phyloP scores from a whole-genome alignment of 257 asterid species.

The Paulownia fortunei region DNA sequence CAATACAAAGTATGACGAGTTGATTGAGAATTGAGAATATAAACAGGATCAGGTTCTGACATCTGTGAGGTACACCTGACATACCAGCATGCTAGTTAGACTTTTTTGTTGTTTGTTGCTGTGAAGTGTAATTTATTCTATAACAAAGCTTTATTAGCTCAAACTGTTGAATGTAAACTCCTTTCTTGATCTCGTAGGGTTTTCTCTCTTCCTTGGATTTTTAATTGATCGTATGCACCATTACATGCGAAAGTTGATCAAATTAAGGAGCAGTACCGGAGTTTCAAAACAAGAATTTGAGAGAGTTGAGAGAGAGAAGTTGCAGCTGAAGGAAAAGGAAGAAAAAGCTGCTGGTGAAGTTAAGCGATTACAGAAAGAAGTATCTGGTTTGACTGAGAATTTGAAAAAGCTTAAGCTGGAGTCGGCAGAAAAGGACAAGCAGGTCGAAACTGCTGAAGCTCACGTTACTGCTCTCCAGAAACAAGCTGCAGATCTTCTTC shows the following conservation, averaged over 20 bases:
- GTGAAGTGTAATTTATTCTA: background rate
- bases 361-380: constrained; percentile 51
- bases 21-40: background rate
- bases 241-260: constrained; percentile 57
- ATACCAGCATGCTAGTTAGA: background rate
- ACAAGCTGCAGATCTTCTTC: constrained; percentile 75
- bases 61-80: too few relatives aligned
- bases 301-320: constrained; percentile 67
- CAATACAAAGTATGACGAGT: background rate
- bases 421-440: constrained; percentile 53
- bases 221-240: constrained; percentile 86
- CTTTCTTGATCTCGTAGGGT: constrained; percentile 45
- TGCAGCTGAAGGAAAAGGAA: constrained; percentile 59
- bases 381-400: constrained; percentile 49
- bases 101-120: background rate
- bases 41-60: too few relatives aligned
- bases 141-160: background rate
- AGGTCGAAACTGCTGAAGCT: constrained; percentile 71
- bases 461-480: constrained; percentile 72
- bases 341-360: constrained; percentile 58
- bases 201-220: constrained; percentile 73
- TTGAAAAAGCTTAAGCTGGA: constrained; percentile 59
- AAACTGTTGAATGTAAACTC: background rate
- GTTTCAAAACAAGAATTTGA: constrained; percentile 61
- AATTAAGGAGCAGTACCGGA: constrained; percentile 53